Evolutionary conservation across 1,139 yeast species (phyloP).

Genomic region (Kurtzmaniella quercitrusa): DNA sequence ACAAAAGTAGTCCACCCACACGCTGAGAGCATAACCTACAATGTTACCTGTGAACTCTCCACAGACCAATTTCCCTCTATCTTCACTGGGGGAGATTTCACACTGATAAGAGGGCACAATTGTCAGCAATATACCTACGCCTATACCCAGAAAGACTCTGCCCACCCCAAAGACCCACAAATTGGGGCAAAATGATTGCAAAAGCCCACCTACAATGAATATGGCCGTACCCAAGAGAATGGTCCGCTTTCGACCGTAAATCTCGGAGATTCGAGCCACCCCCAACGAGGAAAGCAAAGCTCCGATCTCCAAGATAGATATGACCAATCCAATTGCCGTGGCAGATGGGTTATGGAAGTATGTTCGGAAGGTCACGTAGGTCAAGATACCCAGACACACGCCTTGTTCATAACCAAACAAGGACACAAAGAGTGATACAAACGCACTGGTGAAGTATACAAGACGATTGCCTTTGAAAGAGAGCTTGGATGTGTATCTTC

Average conservation of each 20-base stretch:
- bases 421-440: constrained; percentile 80
- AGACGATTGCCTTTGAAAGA: constrained; percentile 39
- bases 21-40: constrained; percentile 47
- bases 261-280: constrained; percentile 45
- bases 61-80: constrained; percentile 51
- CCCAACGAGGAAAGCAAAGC: constrained; percentile 45
- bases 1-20: constrained; percentile 53
- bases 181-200: constrained; percentile 44
- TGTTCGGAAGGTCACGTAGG: constrained; percentile 39
- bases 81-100: constrained; percentile 53
- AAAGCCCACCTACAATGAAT: constrained; percentile 48
- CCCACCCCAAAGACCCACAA: constrained; percentile 44
- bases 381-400: constrained; percentile 73
- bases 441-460: constrained; percentile 73
- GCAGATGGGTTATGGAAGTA: constrained; percentile 45
- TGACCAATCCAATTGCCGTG: constrained; percentile 45
- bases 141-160: constrained; percentile 48
- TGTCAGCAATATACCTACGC: constrained; percentile 50
- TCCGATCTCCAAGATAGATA: constrained; percentile 50
- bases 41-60: constrained; percentile 55
- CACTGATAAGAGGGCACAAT: constrained; percentile 54
- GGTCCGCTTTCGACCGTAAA: constrained; percentile 45
- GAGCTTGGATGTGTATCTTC: constrained; percentile 28
- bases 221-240: constrained; percentile 45
- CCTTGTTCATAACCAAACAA: constrained; percentile 92